Conservation (phyloP, 1,139 yeast species). For the Magnusiomyces sp. region DNA sequence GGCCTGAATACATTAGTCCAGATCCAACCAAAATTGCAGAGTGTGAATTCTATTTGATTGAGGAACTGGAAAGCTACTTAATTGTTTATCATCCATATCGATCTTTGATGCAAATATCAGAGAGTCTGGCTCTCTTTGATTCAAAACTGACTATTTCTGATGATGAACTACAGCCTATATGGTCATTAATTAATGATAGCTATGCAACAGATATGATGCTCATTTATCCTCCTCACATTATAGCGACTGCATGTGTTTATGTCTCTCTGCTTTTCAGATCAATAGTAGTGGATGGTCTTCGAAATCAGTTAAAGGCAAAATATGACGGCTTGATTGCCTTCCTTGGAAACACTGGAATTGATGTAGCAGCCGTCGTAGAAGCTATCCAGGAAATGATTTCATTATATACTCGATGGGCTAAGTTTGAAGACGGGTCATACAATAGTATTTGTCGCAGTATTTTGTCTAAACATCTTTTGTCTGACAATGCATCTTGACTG, state of each 20-base stretch:
- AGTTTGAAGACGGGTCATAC: constrained; percentile 50
- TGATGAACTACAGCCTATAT: constrained; percentile 74
- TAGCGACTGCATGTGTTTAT: constrained; percentile 76
- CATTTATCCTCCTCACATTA: constrained; percentile 82
- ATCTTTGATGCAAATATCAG: constrained; percentile 54
- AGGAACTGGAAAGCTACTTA: constrained; percentile 74
- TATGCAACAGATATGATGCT: constrained; percentile 81
- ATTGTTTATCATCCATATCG: constrained; percentile 86
- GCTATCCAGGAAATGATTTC: constrained; percentile 75
- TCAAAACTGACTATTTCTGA: constrained; percentile 37
- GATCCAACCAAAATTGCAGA: constrained; percentile 93
- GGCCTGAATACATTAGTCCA: constrained; percentile 94
- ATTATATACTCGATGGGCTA: constrained; percentile 76
- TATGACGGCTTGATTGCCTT: constrained; percentile 47
- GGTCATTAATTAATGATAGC: constrained; percentile 88
- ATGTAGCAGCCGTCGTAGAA: constrained; percentile 66
- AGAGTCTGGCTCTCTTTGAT: constrained; percentile 35
- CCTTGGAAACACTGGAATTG: constrained; percentile 66
- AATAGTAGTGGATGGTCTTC: not conserved
- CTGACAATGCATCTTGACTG: not conserved
- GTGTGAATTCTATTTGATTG: constrained; percentile 87
- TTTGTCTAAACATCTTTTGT: constrained; percentile 62
- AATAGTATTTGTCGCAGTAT: constrained; percentile 56
- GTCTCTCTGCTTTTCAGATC: constrained; percentile 44
- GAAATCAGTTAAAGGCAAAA: constrained; percentile 34